Evolutionary conservation across 257 asterid genomes (phyloP).

Genomic region (Solanum pinnatisectum): DNA sequence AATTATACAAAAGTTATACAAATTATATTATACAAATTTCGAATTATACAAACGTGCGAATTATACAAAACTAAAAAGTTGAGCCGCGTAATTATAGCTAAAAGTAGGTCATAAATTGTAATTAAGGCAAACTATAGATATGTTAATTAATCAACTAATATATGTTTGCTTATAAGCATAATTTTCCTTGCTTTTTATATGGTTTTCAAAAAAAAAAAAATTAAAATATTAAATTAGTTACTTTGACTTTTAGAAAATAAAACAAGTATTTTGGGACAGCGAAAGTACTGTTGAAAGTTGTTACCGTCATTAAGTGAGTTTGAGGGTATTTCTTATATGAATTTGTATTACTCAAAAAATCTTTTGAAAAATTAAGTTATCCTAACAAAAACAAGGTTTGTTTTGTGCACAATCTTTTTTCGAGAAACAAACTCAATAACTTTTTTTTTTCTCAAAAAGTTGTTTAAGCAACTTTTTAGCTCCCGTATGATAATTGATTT

Average conservation of each 20-base stretch:
- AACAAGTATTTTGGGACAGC: background rate
- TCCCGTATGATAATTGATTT: background rate
- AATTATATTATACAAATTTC: too few species aligned
- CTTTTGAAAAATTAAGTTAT: background rate
- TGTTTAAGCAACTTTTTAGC: background rate
- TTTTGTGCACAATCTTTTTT: background rate
- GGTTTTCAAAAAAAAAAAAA: too few species aligned
- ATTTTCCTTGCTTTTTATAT: too few species aligned
- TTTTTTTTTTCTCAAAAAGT: background rate
- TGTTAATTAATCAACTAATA: too few species aligned
- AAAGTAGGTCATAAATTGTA: background rate
- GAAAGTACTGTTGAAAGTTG: too few species aligned
- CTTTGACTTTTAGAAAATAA: background rate
- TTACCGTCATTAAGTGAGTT: background rate
- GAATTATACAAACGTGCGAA: too few species aligned
- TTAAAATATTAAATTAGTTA: too few species aligned
- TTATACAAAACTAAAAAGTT: background rate
- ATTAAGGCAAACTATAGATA: background rate
- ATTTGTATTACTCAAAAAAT: background rate
- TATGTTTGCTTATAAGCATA: too few species aligned
- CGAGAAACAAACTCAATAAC: background rate
- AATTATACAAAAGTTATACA: too few species aligned
- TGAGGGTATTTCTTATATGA: background rate
- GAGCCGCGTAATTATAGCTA: background rate
- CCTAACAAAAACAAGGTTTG: too few species aligned